Conservation (phyloP, 192 early-diverging fungal genomes). For the Coemansia sp. region DNA sequence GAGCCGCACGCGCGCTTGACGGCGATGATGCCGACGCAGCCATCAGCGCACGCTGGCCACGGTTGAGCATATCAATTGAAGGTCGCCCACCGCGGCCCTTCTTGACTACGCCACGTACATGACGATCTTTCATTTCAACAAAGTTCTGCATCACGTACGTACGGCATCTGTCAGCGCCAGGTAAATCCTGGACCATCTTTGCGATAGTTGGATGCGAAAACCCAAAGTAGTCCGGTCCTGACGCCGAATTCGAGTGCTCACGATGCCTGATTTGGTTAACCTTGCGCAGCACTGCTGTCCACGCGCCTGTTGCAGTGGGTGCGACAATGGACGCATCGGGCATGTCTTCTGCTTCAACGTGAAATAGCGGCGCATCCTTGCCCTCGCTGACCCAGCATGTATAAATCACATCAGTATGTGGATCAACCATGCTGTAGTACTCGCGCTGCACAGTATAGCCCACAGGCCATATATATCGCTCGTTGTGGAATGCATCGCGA, state of each 20-base stretch:
- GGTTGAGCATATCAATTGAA: conserved; percentile 37
- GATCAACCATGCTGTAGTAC: conserved; percentile 74
- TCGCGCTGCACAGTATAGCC: conserved; percentile 72
- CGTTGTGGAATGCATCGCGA: conserved; percentile 77
- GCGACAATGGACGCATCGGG: conserved; percentile 66
- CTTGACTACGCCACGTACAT: conserved; percentile 57
- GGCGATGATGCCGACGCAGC: conserved; percentile 8
- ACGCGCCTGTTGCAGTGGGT: conserved; percentile 84
- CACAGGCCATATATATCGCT: conserved; percentile 90
- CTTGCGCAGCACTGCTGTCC: conserved; percentile 75
- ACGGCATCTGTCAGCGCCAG: conserved; percentile 66
- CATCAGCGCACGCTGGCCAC: conserved; percentile 42
- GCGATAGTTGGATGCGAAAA: conserved; percentile 83
- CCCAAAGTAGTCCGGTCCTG: conserved; percentile 90
- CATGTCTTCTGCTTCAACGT: conserved; percentile 80
- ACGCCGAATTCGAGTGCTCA: conserved; percentile 77
- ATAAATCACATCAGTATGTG: conserved; percentile 59
- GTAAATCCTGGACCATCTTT: conserved; percentile 86
- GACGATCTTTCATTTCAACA: conserved; percentile 62
- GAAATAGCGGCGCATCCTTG: conserved; percentile 75
- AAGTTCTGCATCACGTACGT: conserved; percentile 71
- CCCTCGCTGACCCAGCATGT: conserved; percentile 73
- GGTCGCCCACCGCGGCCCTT: conserved; percentile 46
- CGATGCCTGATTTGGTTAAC: conserved; percentile 77
- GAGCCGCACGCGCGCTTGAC: neutral